phyloP scores from a whole-genome alignment of 2,329 filamentous ascomycete species.

The Xylaria multiplex region DNA sequence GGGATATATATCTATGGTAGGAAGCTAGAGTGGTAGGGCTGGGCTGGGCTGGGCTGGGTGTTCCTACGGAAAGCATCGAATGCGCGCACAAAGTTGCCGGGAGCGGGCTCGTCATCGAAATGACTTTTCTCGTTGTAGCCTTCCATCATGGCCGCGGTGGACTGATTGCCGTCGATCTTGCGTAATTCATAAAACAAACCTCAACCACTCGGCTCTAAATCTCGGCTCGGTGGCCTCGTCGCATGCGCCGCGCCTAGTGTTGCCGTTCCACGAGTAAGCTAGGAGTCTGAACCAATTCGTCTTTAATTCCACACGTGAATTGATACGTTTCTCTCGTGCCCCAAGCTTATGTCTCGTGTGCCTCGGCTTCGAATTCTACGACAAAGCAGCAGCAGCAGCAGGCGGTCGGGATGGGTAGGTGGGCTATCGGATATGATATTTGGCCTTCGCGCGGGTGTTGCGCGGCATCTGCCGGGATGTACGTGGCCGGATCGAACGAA shows the following conservation, averaged over 20 bases:
- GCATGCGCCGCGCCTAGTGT: slow-evolving; percentile 17
- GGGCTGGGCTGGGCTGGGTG: background rate
- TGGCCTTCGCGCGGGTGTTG: slow-evolving; percentile 16
- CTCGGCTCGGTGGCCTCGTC: slow-evolving; percentile 25
- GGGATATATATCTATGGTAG: slow-evolving; percentile 18
- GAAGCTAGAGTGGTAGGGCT: background rate
- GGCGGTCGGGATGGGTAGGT: background rate
- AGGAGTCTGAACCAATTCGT: slow-evolving; percentile 1
- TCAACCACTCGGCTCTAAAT: slow-evolving; percentile 5
- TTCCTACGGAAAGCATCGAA: slow-evolving; percentile 96
- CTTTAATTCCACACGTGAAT: background rate
- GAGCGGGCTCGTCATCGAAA: slow-evolving; percentile 80
- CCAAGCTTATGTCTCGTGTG: no score
- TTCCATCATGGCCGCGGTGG: slow-evolving; percentile 69
- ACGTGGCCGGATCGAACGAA: slow-evolving; percentile 10
- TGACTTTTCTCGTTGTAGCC: slow-evolving; percentile 74
- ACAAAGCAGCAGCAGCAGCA: background rate
- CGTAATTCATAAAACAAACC: background rate
- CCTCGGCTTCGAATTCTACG: slow-evolving; percentile 5
- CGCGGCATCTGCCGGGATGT: slow-evolving; percentile 23
- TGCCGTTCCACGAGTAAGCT: slow-evolving; percentile 10
- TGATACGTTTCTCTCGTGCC: background rate
- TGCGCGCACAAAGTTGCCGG: slow-evolving; percentile 76
- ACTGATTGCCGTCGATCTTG: background rate
- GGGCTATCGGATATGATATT: background rate